phyloP scores from a whole-genome alignment of 805 yeast species.

The Hanseniaspora nectarophila region DNA sequence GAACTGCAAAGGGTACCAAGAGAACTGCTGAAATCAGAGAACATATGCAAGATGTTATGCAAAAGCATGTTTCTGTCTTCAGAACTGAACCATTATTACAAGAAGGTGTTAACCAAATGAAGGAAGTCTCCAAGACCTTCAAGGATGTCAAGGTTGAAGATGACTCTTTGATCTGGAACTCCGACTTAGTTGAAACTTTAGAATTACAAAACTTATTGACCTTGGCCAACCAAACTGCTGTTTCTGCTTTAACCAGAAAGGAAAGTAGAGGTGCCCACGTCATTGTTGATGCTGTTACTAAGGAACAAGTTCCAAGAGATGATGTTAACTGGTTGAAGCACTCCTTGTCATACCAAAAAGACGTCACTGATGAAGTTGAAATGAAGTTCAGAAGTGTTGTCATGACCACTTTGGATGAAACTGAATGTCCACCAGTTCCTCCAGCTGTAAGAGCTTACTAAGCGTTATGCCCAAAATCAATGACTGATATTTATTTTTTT shows the following conservation, averaged over 20 bases:
- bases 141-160: slow-evolving; percentile 75
- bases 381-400: slow-evolving; percentile 82
- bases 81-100: slow-evolving; percentile 86
- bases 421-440: slow-evolving; percentile 90
- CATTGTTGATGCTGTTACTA: slow-evolving; percentile 36
- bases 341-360: slow-evolving; percentile 79
- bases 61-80: slow-evolving; percentile 91
- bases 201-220: slow-evolving; percentile 94
- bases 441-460: slow-evolving; percentile 94
- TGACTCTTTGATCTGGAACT: slow-evolving; percentile 97
- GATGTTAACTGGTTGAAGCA: slow-evolving; percentile 97
- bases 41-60: slow-evolving; percentile 93
- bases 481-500: neutral
- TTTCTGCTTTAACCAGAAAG: slow-evolving; percentile 83
- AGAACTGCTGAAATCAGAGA: slow-evolving; percentile 81
- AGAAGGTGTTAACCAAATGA: slow-evolving; percentile 75
- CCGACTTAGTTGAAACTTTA: slow-evolving; percentile 89
- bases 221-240: slow-evolving; percentile 93
- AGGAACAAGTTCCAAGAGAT: slow-evolving; percentile 97
- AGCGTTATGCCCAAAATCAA: neutral
- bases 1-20: slow-evolving; percentile 73
- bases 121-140: slow-evolving; percentile 61
- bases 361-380: slow-evolving; percentile 55
- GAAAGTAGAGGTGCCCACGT: slow-evolving; percentile 97
- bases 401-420: slow-evolving; percentile 72